Base-by-base conservation (phyloP, 2,329 filamentous ascomycete species). In the Aspergillus phoenicis region DNA sequence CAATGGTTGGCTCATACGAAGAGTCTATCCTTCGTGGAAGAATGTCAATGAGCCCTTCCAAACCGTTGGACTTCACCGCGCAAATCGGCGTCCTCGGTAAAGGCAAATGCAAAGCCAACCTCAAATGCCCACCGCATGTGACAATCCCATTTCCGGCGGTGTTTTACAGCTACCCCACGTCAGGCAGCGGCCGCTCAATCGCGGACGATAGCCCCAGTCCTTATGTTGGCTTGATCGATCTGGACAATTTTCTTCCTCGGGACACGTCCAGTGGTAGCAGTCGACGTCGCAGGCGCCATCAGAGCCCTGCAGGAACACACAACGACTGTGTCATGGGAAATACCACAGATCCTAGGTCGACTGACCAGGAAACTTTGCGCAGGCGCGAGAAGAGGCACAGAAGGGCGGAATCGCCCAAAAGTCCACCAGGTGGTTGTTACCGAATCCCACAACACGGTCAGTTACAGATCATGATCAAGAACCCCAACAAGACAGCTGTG, bases 1-100 rank as follows among this genome's bases (percentile, higher is more conserved):
- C 93, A 3, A 96, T 99, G 90, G 94, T 98, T 2, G 95, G 95
- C 2, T 97, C 94, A 1, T 99, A 97, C 68, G 95, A 99, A 77
- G 95, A 99, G 78, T 97, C 93, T 28, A 97, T 99, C 62, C 81
- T 99, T 2, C 88, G 92, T 51, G 95, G 95, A 41, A 87, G 95
- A 64, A 99, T 99, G 95, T 98, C 95, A 28, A 97, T 93, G 1
- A 95, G 89, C 2, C 94, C 95, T 0, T 98, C 94, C 0, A 93
- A 91, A 66, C 94, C 95, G 5, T 81, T 99, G 5, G 89, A 97
- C 66, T 99, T 99, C 71, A 84, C 96, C 5, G 95, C 95, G 28
- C 93, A 98, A 73, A 97, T 99, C 60, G 95, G 95, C 22, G 95
- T 98, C 0, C 81, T 98, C 15, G 95, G 93, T 8, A 89, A 89